These are phyloP conservation scores for Bruguiera gymnorhiza DNA, from an alignment of 345 rosid species.

Conservation along the genomic window DNA sequence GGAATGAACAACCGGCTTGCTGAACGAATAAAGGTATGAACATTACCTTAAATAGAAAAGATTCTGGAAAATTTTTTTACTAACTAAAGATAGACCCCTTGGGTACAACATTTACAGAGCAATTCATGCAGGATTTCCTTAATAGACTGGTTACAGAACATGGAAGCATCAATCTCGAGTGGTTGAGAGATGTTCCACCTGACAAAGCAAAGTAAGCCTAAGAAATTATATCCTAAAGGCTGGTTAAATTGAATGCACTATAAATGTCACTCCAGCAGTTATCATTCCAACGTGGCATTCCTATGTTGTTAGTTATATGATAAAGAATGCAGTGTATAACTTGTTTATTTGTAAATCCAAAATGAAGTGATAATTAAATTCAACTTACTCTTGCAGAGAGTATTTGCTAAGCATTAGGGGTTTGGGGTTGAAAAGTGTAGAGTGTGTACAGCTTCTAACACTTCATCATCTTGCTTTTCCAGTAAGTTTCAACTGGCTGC, in stretches of 20 bases:
- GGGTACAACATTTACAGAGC: conserved; percentile 14
- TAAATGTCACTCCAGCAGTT: not conserved
- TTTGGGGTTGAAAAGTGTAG: conserved; percentile 33
- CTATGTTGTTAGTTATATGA: not conserved
- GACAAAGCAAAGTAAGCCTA: conserved; percentile 34
- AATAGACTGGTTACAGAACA: conserved; percentile 25
- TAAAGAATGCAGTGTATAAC: not conserved
- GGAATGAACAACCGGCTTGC: conserved; percentile 32
- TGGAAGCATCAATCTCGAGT: conserved; percentile 25
- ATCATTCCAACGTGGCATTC: not conserved
- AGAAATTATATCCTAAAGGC: not conserved
- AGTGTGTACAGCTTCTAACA: conserved; percentile 31
- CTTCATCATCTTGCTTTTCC: conserved; percentile 32
- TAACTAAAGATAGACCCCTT: not conserved
- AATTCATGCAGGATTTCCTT: conserved; percentile 24
- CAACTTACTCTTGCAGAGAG: conserved; percentile 17
- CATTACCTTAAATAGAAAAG: not conserved
- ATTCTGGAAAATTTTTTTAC: not conserved
- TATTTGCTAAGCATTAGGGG: conserved; percentile 28
- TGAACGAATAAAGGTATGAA: conserved; percentile 23
- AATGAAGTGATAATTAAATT: not conserved
- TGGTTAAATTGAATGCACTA: not conserved
- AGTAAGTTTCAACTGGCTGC: conserved; percentile 16
- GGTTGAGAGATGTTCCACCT: conserved; percentile 32
- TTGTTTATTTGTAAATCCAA: not conserved